Base-by-base conservation (phyloP, 768 basidiomycete species). In the Leccinum disarticulatum region DNA sequence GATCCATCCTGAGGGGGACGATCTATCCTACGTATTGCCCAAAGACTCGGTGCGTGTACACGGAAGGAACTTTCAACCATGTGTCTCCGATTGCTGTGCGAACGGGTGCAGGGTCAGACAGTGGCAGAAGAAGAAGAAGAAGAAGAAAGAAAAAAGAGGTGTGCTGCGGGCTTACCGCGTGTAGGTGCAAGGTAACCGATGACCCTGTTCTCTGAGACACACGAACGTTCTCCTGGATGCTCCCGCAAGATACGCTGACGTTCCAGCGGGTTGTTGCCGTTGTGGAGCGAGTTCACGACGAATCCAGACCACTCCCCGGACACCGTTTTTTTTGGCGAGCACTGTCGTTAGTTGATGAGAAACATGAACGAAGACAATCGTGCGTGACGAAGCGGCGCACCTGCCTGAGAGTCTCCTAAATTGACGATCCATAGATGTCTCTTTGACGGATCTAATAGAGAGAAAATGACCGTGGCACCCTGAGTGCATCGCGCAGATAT, bases 161-260 rank as follows among this genome's bases (percentile, higher is more conserved):
- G 30, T 33, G 33, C 49, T 60, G 50, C 55, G 50, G 55, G 58
- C 67, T 61, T 61, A 76, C 76, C 74, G 55, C 77, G 71, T 41
- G 75, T 77, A 31, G 76, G 77, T 41, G 76, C 73, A 22, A 76
- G 65, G 60, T 74, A 77, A 41, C 77, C 75, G n/a, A 76, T 58
- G 52, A 76, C 76, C 58, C 75, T 73, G 58, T 69, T 66, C 38
- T 69, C 68, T 17, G 62, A 52, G 55, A 76, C 59, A 51, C 74
- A 76, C 25, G 64, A 48, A 6, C 36, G 63, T 58, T 75, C 74
- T 47, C 70, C 70, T 41, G 68, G 60, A 49, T 75, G 76, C 48
- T 77, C 73, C 53, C 59, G 66, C 46, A 41, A 52, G 54, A 75
- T 64, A 11, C 74, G 72, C 53, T 63, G 62, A 3, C 62, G 31